Evolutionary conservation across 1,139 yeast genomes (phyloP).

Genomic region (Candida tropicalis): DNA sequence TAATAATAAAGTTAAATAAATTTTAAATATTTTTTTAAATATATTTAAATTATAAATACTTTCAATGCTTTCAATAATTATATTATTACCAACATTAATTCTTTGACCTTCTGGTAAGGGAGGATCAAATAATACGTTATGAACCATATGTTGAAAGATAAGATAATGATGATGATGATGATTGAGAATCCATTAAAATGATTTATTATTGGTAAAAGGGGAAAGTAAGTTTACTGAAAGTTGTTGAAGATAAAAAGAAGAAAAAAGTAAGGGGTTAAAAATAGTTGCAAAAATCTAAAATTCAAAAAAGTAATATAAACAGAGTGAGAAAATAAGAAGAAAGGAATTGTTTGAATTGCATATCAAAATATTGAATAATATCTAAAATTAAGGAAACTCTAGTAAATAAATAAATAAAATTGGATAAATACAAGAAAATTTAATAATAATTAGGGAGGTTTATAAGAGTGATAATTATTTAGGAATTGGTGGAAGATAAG

Average conservation of each 20-base stretch:
- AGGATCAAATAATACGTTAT: slow-evolving; percentile 24
- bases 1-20: slow-evolving; percentile 34
- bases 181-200: too few relatives aligned
- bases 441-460: neutral
- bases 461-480: too few relatives aligned
- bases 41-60: slow-evolving; percentile 21
- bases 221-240: too few relatives aligned
- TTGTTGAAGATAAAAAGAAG: neutral
- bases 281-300: slow-evolving; percentile 2
- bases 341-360: too few relatives aligned
- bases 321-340: neutral
- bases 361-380: too few relatives aligned
- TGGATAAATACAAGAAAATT: neutral
- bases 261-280: neutral
- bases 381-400: neutral
- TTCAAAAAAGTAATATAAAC: neutral
- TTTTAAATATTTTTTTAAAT: slow-evolving; percentile 24
- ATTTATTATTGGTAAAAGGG: too few relatives aligned
- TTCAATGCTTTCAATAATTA: slow-evolving; percentile 25
- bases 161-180: too few relatives aligned
- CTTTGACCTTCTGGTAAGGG: slow-evolving; percentile 23
- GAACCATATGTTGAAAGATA: slow-evolving; percentile 13
- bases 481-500: slow-evolving; percentile 34
- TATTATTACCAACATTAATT: slow-evolving; percentile 24
- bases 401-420: neutral